Evolutionary conservation across 495 filamentous ascomycete genomes (phyloP), one percentile per base, ranked within the genome.

Genomic region (Immersiella caudata): DNA sequence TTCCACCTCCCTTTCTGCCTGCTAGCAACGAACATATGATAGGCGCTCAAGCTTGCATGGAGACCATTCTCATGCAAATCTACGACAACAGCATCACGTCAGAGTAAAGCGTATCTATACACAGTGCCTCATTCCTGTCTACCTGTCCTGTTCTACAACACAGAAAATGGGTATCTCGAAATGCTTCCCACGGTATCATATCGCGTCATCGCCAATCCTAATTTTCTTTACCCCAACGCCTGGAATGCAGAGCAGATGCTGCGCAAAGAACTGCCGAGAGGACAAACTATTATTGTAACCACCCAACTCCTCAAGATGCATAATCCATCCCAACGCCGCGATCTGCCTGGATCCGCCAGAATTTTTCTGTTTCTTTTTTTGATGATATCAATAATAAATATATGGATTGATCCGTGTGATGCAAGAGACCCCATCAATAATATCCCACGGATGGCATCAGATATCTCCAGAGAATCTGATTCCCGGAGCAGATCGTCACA

Each of bases 111-210:
- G 54, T 16, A 25, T 25, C 26, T 18, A 27, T 57, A 9, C 54
- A 57, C 9, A 57, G 6, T 22, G 26, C 9, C 16, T 46, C 16
- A 14, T 14, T 46, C 16, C n/a, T 58, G 57, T 58, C 24, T 55
- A 65, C 63, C 33, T 22, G 3, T 59, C 22, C 60, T 46, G 11
- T 46, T n/a, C 40, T 46, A 46, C 40, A 46, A 18, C 16, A 46
- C 40, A 46, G 20, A 57, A 27, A 58, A 58, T 16, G 63, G 52
- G 63, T 65, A 65, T 65, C 52, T 58, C 63, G 35, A 26, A n/a
- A 24, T 25, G 29, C 35, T n/a, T 55, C 29, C 33, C 29, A 46
- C 49, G 52, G 63, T 65, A 65, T 65, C 62, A 57, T 57, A 65
- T 57, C 24, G 26, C 29, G 49, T 46, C 33, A 1, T 18, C 18